Evolutionary conservation across 768 basidiomycete genomes (phyloP), one percentile per base, ranked within the genome.

Genomic region (Mycena olivaceomarginata): DNA sequence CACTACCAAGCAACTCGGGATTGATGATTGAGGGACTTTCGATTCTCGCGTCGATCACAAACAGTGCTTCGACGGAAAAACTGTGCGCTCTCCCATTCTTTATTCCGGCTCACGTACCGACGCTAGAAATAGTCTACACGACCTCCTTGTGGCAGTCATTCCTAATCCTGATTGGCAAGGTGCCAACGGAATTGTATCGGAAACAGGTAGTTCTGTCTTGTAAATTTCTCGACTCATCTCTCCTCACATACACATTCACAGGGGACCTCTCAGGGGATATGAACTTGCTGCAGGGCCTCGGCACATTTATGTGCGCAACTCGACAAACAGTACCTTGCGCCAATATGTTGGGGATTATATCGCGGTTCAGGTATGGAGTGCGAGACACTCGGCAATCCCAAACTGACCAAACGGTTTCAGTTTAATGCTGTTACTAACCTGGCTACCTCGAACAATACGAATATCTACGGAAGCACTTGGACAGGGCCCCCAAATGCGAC

Each of bases 381-480:
- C 57, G 20, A 41, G 6, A 16, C n/a, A 64, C 37, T 43, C 40
- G 18, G 8, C 31, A 20, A n/a, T 18, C 1, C 43, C 13, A 45
- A 59, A 59, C 31, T 45, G 53, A 57, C 56, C 12, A 69, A 41
- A 25, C 10, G n/a, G 1, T 59, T 45, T 25, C 41, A 79, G 78
- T 79, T 72, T 53, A 76, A 79, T 60, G 78, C 78, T 43, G 67
- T 79, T 60, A 56, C 64, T 43, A 66, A 79, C 16, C 71, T 72
- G 51, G 76, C 79, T 31, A 80, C 79, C 64, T 46, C 60, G 20
- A 53, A 57, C 22, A 67, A 69, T 56, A 74, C 64, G 39, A 67
- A 75, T 43, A 80, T 80, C 39, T 80, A 80, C 66, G 68, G 25
- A 46, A n/a, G 25, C 51, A 68, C 72, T 18, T 80, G 76, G 79